Evolutionary conservation across 2,329 filamentous ascomycete genomes (phyloP), one percentile per base, ranked within the genome.

Genomic region (Xylaria sp.): DNA sequence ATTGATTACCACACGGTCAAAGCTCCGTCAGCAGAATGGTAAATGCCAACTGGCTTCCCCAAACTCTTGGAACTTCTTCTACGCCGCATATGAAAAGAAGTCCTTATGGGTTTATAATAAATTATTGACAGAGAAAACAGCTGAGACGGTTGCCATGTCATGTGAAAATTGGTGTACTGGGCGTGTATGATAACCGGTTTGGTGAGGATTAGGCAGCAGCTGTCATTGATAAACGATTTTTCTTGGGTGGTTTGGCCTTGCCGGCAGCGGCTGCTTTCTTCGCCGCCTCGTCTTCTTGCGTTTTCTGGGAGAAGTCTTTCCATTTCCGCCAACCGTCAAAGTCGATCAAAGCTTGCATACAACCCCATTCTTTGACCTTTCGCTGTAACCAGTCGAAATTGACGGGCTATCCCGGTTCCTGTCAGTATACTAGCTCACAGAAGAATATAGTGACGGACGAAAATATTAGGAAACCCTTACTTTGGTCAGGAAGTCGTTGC

Each of bases 311-410:
- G 77, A 93, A 95, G 76, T 96, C 93, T 80, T 97, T 97, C 96
- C 96, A 99, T 80, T 93, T 93, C 64, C 94, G 89, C 96, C 96
- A 99, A 70, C 96, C 96, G 79, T 98, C 95, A 79, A 96, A 98
- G 83, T 99, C 96, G 77, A 99, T 98, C 27, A 99, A 87, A 10
- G 96, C 96, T 83, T 98, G 96, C 96, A 99, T 99, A 84, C 96
- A 98, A 65, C 96, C 96, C 96, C 96, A 99, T 85, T 99, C 96
- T 82, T 97, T 98, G 74, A 98, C 94, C 81, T 99, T 99, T 66
- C 95, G 90, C 80, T 98, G 93, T 29, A 99, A 88, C 94, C 95
- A 99, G 68, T 97, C 92, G 78, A 98, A 98, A 79, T 97, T 97
- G 74, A 99, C 95, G 23, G 96, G 96, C 93, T 97, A 77, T 51